Conservation (phyloP, 306 rosid genomes). For the Pterocarpus santalinus region DNA sequence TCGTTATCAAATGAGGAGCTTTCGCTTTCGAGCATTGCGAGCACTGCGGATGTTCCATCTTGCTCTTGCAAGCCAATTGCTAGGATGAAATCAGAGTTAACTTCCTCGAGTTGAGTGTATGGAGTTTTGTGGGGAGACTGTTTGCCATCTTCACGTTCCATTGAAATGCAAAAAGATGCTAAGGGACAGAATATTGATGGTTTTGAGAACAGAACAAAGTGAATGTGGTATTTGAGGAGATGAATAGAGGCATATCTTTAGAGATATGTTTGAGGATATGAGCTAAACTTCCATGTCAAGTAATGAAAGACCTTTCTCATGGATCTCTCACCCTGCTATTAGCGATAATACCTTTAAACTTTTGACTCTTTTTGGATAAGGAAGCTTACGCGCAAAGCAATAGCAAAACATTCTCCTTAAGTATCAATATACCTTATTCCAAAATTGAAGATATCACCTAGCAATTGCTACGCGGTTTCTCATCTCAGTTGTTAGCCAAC, state of each 20-base stretch:
- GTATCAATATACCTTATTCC: slow-evolving; percentile 52
- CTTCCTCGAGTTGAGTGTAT: slow-evolving; percentile 56
- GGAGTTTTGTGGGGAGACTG: slow-evolving; percentile 59
- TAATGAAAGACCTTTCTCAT: slow-evolving; percentile 53
- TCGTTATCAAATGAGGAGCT: slow-evolving; percentile 28
- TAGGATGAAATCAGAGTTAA: slow-evolving; percentile 52
- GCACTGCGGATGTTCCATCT: slow-evolving; percentile 49
- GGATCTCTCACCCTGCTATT: slow-evolving; percentile 19
- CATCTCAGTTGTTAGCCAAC: neutral
- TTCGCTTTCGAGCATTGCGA: slow-evolving; percentile 59
- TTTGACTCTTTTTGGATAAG: slow-evolving; percentile 35
- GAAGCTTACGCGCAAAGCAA: slow-evolving; percentile 48
- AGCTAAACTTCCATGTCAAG: slow-evolving; percentile 62
- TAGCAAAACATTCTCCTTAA: slow-evolving; percentile 42
- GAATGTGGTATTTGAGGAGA: slow-evolving; percentile 48
- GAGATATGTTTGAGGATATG: slow-evolving; percentile 52
- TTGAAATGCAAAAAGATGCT: slow-evolving; percentile 36
- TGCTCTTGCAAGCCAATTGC: slow-evolving; percentile 68
- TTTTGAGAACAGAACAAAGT: slow-evolving; percentile 24
- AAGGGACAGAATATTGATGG: neutral
- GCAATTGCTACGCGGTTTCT: slow-evolving; percentile 31
- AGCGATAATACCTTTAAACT: neutral
- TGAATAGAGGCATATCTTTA: neutral
- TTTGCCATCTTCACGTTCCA: slow-evolving; percentile 61
- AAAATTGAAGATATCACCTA: slow-evolving; percentile 34